These are phyloP conservation scores for Clavispora fructus DNA, from an alignment of 805 yeast species.

Conservation along the genomic window DNA sequence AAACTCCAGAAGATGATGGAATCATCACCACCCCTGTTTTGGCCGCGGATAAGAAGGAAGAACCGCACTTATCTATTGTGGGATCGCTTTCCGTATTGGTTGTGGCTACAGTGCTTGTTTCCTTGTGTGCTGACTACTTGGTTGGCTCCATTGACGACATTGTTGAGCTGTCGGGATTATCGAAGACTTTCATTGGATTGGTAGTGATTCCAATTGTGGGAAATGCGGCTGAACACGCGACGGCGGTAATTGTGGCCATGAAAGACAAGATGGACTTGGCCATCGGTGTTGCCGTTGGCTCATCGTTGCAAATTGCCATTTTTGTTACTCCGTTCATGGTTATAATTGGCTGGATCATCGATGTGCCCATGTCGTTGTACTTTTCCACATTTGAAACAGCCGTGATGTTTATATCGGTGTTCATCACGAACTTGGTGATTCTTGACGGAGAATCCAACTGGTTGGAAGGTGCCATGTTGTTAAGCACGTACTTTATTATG, in stretches of 20 bases:
- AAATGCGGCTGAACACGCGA: constrained; percentile 97
- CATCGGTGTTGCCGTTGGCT: constrained; percentile 93
- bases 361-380: constrained; percentile 87
- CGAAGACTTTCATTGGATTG: constrained; percentile 92
- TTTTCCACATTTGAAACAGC: constrained; percentile 94
- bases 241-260: constrained; percentile 91
- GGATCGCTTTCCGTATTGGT: constrained; percentile 55
- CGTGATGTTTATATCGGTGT: constrained; percentile 82
- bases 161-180: constrained; percentile 77
- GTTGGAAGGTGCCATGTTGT: constrained; percentile 92
- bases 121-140: constrained; percentile 87
- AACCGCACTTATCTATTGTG: constrained; percentile 42
- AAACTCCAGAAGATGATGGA: constrained; percentile 36
- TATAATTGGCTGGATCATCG: constrained; percentile 85
- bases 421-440: constrained; percentile 79
- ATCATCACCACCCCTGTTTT: constrained; percentile 28
- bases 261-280: constrained; percentile 98
- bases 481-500: constrained; percentile 79
- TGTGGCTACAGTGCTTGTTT: constrained; percentile 69
- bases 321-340: constrained; percentile 96
- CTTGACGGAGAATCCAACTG: constrained; percentile 94
- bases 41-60: constrained; percentile 11
- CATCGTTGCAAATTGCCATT: constrained; percentile 90
- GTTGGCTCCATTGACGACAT: constrained; percentile 91
- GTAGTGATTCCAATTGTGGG: constrained; percentile 95